Evolutionary conservation across 306 rosid genomes (phyloP).

Genomic region (Lablab purpureus): DNA sequence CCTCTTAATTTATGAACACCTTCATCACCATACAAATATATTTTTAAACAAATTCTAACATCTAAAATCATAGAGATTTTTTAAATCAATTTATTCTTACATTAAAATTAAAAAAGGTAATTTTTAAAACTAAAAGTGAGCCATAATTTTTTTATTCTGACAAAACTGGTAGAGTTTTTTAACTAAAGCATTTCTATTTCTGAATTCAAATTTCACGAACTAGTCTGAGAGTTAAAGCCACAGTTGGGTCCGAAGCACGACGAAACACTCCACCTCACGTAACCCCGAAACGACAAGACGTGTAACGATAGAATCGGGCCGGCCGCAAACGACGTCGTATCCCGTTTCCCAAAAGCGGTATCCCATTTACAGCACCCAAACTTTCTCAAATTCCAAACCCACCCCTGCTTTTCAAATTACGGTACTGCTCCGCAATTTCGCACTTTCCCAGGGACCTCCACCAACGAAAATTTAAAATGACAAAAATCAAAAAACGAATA

Average conservation of each 20-base stretch:
- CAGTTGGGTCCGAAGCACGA: constrained; percentile 2
- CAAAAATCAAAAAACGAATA: background rate
- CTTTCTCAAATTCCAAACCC: constrained; percentile 12
- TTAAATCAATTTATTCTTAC: too few species aligned
- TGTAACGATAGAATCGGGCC: constrained; percentile 47
- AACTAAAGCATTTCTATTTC: too few species aligned
- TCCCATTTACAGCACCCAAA: background rate
- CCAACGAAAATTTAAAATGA: constrained; percentile 19
- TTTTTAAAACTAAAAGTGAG: too few species aligned
- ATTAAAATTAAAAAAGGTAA: too few species aligned
- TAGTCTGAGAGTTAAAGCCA: background rate
- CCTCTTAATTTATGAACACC: too few species aligned
- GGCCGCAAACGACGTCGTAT: constrained; percentile 48
- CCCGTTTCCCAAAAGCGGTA: background rate
- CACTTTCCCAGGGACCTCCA: constrained; percentile 45
- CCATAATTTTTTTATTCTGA: too few species aligned
- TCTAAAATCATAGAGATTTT: too few species aligned
- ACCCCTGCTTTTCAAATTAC: constrained; percentile 48
- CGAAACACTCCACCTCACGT: background rate
- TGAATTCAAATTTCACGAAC: background rate
- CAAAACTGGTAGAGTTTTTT: too few species aligned
- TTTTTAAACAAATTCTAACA: too few species aligned
- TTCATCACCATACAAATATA: too few species aligned
- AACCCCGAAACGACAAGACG: constrained; percentile 39
- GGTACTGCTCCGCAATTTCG: constrained; percentile 42